Evolutionary conservation across 2,329 filamentous ascomycete genomes (phyloP).

Genomic region (Penicillium glabrum): DNA sequence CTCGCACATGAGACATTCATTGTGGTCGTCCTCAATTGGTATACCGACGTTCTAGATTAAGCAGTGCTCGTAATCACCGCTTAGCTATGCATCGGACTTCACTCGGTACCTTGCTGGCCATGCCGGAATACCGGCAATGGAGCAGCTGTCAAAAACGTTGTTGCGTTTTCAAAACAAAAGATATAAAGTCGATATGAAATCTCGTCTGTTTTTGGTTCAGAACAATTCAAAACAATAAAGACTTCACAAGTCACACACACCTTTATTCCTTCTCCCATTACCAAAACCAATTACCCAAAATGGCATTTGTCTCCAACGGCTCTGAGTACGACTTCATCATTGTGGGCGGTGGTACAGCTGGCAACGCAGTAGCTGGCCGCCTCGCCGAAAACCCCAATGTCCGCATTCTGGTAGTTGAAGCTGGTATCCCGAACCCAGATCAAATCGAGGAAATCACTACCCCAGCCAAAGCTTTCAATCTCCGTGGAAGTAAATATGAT

Average conservation of each 20-base stretch:
- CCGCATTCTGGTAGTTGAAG: conserved; percentile 11
- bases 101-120: not conserved
- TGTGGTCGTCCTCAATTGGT: not conserved
- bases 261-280: not conserved
- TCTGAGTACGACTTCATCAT: conserved; percentile 7
- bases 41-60: not conserved
- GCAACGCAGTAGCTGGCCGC: conserved; percentile 15
- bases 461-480: conserved; percentile 56
- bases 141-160: not conserved
- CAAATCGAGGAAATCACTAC: conserved; percentile 58
- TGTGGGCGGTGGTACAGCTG: conserved; percentile 30
- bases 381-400: conserved; percentile 13
- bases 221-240: not conserved
- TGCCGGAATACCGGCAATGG: not conserved
- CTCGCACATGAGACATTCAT: not conserved
- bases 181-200: not conserved
- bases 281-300: not conserved
- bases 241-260: not conserved
- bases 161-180: not conserved
- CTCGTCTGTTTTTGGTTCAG: not conserved
- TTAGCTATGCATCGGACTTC: not conserved
- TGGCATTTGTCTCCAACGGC: conserved; percentile 1
- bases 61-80: not conserved
- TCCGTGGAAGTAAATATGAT: conserved; percentile 58
- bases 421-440: conserved; percentile 42